These are phyloP conservation scores for Azolla pinnata DNA, from an alignment of 75 land plant species.

Conservation along the genomic window DNA sequence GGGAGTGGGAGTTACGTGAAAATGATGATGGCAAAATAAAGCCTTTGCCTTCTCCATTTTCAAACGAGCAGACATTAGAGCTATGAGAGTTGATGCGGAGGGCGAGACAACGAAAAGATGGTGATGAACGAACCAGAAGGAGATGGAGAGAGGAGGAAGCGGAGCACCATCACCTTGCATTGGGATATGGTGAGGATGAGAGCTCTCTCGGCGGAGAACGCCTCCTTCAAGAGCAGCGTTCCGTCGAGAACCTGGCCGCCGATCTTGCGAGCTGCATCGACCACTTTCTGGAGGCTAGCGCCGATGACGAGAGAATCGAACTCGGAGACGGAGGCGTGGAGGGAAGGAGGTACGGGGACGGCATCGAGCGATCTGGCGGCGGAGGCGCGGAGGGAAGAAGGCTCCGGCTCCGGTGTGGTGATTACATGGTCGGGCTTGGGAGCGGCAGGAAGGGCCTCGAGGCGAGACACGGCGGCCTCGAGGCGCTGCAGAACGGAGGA, in stretches of 20 bases:
- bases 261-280: conserved; percentile 66
- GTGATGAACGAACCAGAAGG: neutral
- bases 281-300: conserved; percentile 28
- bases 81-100: too few relatives aligned
- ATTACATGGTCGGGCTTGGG: too few relatives aligned
- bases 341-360: conserved; percentile 40
- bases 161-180: conserved; percentile 44
- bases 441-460: conserved; percentile 33
- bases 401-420: too few relatives aligned
- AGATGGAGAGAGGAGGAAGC: neutral
- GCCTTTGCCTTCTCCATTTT: too few relatives aligned
- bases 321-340: conserved; percentile 31
- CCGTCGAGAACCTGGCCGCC: conserved; percentile 69
- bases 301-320: conserved; percentile 54
- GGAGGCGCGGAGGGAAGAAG: conserved; percentile 17
- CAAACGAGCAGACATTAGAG: too few relatives aligned
- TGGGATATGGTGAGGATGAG: conserved; percentile 57
- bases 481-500: conserved; percentile 37
- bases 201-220: conserved; percentile 55
- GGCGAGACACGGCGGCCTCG: conserved; percentile 68
- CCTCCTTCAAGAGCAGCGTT: conserved; percentile 51
- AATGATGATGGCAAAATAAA: too few relatives aligned
- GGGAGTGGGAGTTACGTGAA: too few relatives aligned
- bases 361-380: conserved; percentile 68
- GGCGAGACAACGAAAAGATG: too few relatives aligned